A percentile compares a stretch with the other conserved stretches of the same genome.
Conservation (phyloP, 139 green algal species). For the Chlorella sp. region DNA sequence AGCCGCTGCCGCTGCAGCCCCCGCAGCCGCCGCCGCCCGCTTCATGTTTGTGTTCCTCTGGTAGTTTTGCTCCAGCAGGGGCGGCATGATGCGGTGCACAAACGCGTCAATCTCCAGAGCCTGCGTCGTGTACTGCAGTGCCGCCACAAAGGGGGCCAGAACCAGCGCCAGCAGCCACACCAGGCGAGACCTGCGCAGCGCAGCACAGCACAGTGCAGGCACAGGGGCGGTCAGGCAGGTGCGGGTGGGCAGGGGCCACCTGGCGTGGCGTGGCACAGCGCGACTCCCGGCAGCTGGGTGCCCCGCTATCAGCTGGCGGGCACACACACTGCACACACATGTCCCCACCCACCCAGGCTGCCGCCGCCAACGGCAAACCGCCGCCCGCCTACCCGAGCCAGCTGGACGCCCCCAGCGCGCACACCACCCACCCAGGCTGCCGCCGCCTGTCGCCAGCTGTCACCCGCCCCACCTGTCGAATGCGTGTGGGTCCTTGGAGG, state of each 20-base stretch:
- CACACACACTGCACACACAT: too few species aligned
- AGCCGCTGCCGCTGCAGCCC: not conserved
- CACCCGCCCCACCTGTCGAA: slow-evolving; percentile 45
- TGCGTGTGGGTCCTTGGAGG: slow-evolving; percentile 44
- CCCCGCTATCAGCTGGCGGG: too few species aligned
- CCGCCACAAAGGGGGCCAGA: slow-evolving; percentile 53
- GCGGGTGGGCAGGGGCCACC: too few species aligned
- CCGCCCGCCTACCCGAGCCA: too few species aligned
- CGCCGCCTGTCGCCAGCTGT: too few species aligned
- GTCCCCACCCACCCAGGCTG: too few species aligned
- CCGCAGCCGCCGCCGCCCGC: not conserved
- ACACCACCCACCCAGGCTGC: too few species aligned
- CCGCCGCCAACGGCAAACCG: too few species aligned
- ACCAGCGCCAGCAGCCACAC: slow-evolving; percentile 56
- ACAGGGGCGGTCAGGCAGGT: too few species aligned
- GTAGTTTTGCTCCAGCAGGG: slow-evolving; percentile 47
- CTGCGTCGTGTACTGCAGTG: slow-evolving; percentile 55
- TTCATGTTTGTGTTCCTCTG: slow-evolving; percentile 17
- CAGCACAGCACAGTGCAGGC: too few species aligned
- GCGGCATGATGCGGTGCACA: slow-evolving; percentile 47
- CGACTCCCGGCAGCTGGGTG: not conserved
- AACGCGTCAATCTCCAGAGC: slow-evolving; percentile 31
- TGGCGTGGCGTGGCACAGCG: too few species aligned
- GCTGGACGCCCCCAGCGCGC: too few species aligned
- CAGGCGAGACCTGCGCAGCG: slow-evolving; percentile 32